Base-by-base conservation (phyloP, 805 yeast species). In the Candida succiphila region DNA sequence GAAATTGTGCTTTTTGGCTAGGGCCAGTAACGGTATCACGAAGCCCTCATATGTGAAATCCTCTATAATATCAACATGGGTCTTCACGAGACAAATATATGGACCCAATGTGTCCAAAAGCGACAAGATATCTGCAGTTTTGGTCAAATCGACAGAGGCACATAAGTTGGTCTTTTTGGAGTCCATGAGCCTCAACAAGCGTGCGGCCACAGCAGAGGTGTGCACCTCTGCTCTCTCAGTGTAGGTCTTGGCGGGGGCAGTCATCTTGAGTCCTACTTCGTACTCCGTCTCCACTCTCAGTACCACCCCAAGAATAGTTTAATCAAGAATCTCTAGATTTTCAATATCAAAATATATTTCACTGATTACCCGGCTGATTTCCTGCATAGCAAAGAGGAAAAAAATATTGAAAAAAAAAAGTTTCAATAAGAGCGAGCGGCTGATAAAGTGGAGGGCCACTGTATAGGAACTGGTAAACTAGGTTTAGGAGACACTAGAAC, bases 41-140 rank as follows among this genome's bases (percentile, higher is more conserved):
- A 96, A 88, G 1, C 68, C 71, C 34, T 85, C 95, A 53, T 77
- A 78, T 1, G 83, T 61, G 55, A 89, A 92, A 56, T 92, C 98
- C 37, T 81, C 87, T 29, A 92, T 67, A 39, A 89, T 85, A 55
- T 92, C 99, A 36, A 92, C 78, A 53, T 92, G 99, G 4, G 97
- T 88, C 63, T 92, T 92, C 31, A 87, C 84, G 30, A 92, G 62
- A 58, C 96, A 88, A 36, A 92, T 83, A 53, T 74, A 78, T 4
- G 99, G 97, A 5, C 96, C 98, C 31, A 92, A 65, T 35, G 67
- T 67, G 35, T 89, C 96, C 16, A 82, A 69, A 33, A 89, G 67
- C 1, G 51, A 48, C 30, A 92, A 64, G 32, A 92, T 69, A 51
- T 92, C 96, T 5, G 54, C 52, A 4, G 96, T 87, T 24, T 83